Evolutionary conservation across 768 basidiomycete species (phyloP).

Genomic region (Gautieria morchelliformis): DNA sequence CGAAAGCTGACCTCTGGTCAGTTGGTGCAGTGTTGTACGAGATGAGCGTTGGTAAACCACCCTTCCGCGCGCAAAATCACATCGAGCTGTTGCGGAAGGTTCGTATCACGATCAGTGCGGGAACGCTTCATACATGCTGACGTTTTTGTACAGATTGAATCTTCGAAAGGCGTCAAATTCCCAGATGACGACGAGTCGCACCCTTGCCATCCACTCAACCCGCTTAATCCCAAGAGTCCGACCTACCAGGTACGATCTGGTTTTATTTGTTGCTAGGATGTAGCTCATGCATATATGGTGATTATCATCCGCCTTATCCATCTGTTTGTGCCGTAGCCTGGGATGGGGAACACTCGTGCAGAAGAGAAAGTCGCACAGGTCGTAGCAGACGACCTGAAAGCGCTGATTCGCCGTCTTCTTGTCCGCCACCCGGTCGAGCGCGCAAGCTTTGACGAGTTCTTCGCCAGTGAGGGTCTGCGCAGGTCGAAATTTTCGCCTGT

Average conservation of each 20-base stretch:
- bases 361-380: slow-evolving; percentile 76
- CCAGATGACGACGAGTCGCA: slow-evolving; percentile 8
- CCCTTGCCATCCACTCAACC: slow-evolving; percentile 6
- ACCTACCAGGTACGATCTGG: slow-evolving; percentile 4
- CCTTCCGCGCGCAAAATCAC: slow-evolving; percentile 93
- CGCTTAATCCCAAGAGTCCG: slow-evolving; percentile 6
- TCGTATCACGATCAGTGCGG: background rate
- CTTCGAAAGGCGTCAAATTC: slow-evolving; percentile 7
- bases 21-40: slow-evolving; percentile 96
- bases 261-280: background rate
- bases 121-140: background rate
- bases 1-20: slow-evolving; percentile 96
- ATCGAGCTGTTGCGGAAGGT: slow-evolving; percentile 87
- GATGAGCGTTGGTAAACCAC: slow-evolving; percentile 88
- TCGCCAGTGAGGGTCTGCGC: slow-evolving; percentile 65
- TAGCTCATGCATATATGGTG: too few species aligned
- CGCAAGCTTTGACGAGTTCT: slow-evolving; percentile 88
- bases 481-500: slow-evolving; percentile 60
- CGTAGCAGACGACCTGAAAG: slow-evolving; percentile 79
- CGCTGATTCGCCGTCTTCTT: slow-evolving; percentile 73
- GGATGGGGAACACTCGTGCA: slow-evolving; percentile 42
- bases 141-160: background rate
- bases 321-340: background rate
- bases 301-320: background rate
- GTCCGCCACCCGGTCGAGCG: slow-evolving; percentile 79